phyloP scores from a whole-genome alignment of 495 filamentous ascomycete genomes.

The Aspergillus bertholletiae region DNA sequence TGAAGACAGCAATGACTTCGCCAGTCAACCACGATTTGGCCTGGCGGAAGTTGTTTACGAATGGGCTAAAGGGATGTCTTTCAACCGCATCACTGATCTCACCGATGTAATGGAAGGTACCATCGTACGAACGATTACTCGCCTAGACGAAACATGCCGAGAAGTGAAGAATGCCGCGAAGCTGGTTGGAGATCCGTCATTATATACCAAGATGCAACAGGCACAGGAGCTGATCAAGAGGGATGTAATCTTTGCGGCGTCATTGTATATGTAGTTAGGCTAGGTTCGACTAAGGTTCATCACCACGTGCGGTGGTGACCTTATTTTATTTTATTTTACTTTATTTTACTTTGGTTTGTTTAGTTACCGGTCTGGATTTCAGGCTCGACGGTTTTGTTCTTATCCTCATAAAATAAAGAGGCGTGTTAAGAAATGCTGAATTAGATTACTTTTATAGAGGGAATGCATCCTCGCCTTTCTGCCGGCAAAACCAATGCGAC shows the following conservation, averaged over 20 bases:
- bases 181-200: constrained; percentile 89
- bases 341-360: background rate
- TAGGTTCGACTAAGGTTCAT: background rate
- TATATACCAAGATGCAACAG: constrained; percentile 93
- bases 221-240: constrained; percentile 97
- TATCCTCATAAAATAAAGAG: background rate
- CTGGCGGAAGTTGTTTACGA: constrained; percentile 97
- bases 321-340: constrained; percentile 1
- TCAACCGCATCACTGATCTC: constrained; percentile 94
- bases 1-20: constrained; percentile 91
- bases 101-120: constrained; percentile 97
- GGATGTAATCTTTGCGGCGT: constrained; percentile 88
- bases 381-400: background rate
- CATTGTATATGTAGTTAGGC: constrained; percentile 64
- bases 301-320: background rate
- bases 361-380: background rate
- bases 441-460: background rate
- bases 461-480: constrained; percentile 1
- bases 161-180: constrained; percentile 97
- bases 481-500: constrained; percentile 4
- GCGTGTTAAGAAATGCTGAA: background rate
- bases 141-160: constrained; percentile 91
- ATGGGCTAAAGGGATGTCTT: constrained; percentile 96
- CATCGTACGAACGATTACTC: constrained; percentile 87
- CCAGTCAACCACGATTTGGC: constrained; percentile 79